These are phyloP conservation scores for Pichia sp. DNA, from an alignment of 1,139 yeast species.

Conservation along the genomic window DNA sequence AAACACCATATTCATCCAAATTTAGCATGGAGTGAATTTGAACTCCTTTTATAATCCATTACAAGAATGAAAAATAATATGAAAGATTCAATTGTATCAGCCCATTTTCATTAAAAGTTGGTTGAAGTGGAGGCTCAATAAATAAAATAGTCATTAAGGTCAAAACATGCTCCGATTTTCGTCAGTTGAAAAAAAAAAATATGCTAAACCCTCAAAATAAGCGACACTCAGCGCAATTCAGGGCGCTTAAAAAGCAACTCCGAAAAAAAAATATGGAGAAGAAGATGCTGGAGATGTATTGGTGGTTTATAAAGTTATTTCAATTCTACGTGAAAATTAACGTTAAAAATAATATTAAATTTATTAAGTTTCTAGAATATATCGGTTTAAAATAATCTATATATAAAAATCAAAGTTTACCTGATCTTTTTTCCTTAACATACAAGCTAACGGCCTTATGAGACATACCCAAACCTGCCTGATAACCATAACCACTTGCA, in stretches of 20 bases:
- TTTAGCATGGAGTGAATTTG: neutral
- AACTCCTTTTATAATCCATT: neutral
- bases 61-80: no score
- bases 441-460: constrained; percentile 37
- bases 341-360: no score
- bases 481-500: constrained; percentile 73
- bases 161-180: neutral
- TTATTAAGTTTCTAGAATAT: no score
- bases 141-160: neutral
- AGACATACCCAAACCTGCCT: constrained; percentile 66
- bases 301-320: no score
- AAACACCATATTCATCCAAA: no score
- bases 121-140: neutral
- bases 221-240: no score
- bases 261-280: no score
- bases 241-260: no score
- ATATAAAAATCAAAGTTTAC: constrained; percentile 4
- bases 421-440: constrained; percentile 11
- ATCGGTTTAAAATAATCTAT: neutral
- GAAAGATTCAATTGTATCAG: neutral
- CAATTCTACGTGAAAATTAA: no score
- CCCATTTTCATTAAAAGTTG: neutral
- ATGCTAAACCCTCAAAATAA: no score
- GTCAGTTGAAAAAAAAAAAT: no score
- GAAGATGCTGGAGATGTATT: no score